Base-by-base conservation (phyloP, 495 filamentous ascomycete genomes). In the Glonium stellatum region DNA sequence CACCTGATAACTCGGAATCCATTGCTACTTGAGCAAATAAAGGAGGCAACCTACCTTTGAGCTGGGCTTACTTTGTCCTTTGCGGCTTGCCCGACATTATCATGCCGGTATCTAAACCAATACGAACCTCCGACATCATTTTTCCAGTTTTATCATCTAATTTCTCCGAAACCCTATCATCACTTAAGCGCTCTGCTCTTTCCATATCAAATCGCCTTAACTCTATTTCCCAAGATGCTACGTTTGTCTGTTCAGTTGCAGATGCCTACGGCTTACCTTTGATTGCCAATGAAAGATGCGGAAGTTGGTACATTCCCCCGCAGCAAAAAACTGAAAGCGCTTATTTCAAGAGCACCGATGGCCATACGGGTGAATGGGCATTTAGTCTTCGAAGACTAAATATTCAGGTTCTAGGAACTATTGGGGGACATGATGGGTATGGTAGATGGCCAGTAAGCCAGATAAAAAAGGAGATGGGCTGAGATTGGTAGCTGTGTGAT, bases 301-400 rank as follows among this genome's bases (percentile, higher is more conserved):
- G 93, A 0, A 91, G 89, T 69, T 98, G 93, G 93, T 98, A 98
- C 72, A 87, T 97, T 39, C 76, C 82, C 31, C 86, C 88, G 0
- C 70, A 71, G 19, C 63, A 59, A 11, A 91, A 91, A 69, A 73
- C 73, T 0, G 88, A 80, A 15, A 88, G 87, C 53, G 89, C 82
- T 6, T 97, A 97, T 74, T 98, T 97, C 75, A 98, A 98, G 78
- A 95, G 89, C 75, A 98, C 93, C 27, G 93, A 98, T 74, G 93
- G 93, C 1, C 93, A 98, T 75, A 81, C 80, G 0, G 88, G 89
- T 19, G 80, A 93, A 71, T 97, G 92, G 92, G 80, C 82, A 47
- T 96, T 97, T 69, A 95, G 85, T 73, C 79, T 82, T 31, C 79
- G 92, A 67, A 80, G 93, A 57, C 75, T 97, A 66, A 97, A 97